A percentile compares a stretch with the other conserved stretches of the same genome.
phyloP scores from a whole-genome alignment of 2,329 filamentous ascomycete genomes.

The Aspergillus phoenicis region DNA sequence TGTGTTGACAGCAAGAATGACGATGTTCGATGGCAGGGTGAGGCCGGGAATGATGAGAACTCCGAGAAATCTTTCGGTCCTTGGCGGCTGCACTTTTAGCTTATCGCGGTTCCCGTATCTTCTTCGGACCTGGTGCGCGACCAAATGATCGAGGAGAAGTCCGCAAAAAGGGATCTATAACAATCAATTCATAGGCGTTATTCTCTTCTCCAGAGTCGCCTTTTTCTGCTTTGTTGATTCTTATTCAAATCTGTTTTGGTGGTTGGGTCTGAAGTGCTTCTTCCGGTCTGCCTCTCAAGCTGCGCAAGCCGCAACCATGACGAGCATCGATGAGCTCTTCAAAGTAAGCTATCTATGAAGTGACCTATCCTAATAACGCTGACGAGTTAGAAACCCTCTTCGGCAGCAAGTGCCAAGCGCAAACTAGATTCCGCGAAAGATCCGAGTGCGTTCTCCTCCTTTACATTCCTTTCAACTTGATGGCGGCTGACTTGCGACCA shows the following conservation, averaged over 20 bases:
- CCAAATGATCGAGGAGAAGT: constrained; percentile 4
- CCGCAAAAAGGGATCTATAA: background rate
- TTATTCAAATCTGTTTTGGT: constrained; percentile 2
- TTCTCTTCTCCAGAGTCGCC: background rate
- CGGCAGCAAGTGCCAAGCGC: constrained; percentile 55
- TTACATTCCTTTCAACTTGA: background rate
- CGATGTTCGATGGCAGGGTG: constrained; percentile 15
- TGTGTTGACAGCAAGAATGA: constrained; percentile 1
- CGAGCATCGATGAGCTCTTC: constrained; percentile 65
- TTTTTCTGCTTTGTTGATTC: background rate
- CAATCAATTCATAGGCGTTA: background rate
- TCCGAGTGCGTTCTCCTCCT: constrained; percentile 45
- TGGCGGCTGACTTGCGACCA: constrained; percentile 20
- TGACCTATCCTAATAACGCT: constrained; percentile 14
- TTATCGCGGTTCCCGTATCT: constrained; percentile 31
- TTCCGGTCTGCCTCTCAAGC: background rate
- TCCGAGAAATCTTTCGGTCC: constrained; percentile 39
- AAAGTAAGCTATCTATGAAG: constrained; percentile 40
- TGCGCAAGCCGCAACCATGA: constrained; percentile 48
- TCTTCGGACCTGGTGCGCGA: constrained; percentile 22
- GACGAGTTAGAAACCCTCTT: constrained; percentile 49
- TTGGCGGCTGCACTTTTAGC: constrained; percentile 40
- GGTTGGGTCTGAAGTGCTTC: constrained; percentile 1
- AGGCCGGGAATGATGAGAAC: constrained; percentile 9
- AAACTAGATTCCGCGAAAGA: constrained; percentile 60